phyloP scores from a whole-genome alignment of 2,329 filamentous ascomycete species.

The Monosporascus cannonballus region DNA sequence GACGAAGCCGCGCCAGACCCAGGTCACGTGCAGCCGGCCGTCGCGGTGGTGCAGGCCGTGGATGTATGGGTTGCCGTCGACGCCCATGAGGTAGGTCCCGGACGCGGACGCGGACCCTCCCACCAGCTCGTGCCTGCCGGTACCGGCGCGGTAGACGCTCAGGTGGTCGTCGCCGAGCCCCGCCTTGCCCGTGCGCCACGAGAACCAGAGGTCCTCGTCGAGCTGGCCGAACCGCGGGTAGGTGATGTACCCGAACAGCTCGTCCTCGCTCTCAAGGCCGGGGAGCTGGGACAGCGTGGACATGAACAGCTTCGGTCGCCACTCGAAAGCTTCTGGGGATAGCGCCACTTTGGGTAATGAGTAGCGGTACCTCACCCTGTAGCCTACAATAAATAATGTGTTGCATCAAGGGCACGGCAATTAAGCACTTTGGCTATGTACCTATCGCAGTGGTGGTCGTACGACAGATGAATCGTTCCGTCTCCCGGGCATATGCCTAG shows the following conservation, averaged over 20 bases:
- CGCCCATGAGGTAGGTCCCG: slow-evolving; percentile 42
- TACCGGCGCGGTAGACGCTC: slow-evolving; percentile 33
- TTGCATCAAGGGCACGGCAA: neutral
- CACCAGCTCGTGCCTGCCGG: slow-evolving; percentile 31
- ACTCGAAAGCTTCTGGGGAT: slow-evolving; percentile 23
- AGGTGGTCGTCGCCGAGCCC: slow-evolving; percentile 44
- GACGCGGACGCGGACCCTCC: slow-evolving; percentile 5
- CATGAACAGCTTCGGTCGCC: slow-evolving; percentile 31
- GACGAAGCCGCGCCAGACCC: slow-evolving; percentile 45
- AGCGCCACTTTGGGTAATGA: slow-evolving; percentile 27
- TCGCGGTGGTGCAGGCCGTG: slow-evolving; percentile 37
- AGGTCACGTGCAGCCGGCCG: slow-evolving; percentile 35
- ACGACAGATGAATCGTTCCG: slow-evolving; percentile 47
- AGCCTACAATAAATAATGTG: neutral
- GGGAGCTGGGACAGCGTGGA: slow-evolving; percentile 30
- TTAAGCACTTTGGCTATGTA: slow-evolving; percentile 6
- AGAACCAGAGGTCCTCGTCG: slow-evolving; percentile 34
- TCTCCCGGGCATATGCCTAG: slow-evolving; percentile 43
- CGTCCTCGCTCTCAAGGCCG: slow-evolving; percentile 21
- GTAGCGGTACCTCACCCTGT: slow-evolving; percentile 31
- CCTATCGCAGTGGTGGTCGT: slow-evolving; percentile 43
- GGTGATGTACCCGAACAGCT: slow-evolving; percentile 34
- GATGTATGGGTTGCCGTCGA: slow-evolving; percentile 44
- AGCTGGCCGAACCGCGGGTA: slow-evolving; percentile 42
- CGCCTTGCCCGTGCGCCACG: slow-evolving; percentile 44